A percentile compares a stretch with the other conserved stretches of the same genome.
These are phyloP conservation scores for Macrocybe sp. DNA, from an alignment of 1,284 basidiomycete genomes.

Conservation along the genomic window DNA sequence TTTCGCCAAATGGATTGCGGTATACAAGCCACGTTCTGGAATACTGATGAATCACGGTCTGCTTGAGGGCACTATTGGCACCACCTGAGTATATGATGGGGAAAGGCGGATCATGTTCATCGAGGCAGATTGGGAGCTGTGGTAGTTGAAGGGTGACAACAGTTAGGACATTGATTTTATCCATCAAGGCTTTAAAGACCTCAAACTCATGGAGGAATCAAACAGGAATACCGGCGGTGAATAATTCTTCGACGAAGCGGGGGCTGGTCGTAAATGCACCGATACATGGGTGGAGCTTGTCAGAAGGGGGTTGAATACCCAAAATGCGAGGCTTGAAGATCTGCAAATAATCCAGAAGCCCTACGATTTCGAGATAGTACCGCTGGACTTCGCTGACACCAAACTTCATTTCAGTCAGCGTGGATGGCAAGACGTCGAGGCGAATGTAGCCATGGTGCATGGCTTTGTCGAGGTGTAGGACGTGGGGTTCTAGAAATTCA, in stretches of 20 bases:
- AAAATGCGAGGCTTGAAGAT: too few relatives aligned
- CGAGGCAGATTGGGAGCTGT: not conserved
- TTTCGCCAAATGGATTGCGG: not conserved
- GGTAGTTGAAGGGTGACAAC: not conserved
- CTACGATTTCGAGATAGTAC: too few relatives aligned
- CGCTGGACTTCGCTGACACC: too few relatives aligned
- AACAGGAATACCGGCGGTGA: not conserved
- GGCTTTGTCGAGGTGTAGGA: too few relatives aligned
- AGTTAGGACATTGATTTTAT: not conserved
- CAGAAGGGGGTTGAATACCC: too few relatives aligned
- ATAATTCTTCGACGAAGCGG: not conserved
- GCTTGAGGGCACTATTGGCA: not conserved
- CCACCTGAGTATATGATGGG: not conserved
- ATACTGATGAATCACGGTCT: not conserved
- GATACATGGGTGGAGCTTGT: not conserved
- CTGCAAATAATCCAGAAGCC: too few relatives aligned
- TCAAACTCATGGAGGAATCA: not conserved
- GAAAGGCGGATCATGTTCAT: not conserved
- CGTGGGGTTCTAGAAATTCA: too few relatives aligned
- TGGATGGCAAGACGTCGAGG: too few relatives aligned
- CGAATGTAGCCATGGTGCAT: too few relatives aligned
- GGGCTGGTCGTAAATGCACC: not conserved
- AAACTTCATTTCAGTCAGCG: too few relatives aligned
- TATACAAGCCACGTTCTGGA: not conserved
- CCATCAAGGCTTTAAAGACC: not conserved